phyloP scores from a whole-genome alignment of 306 rosid species.

The Rosa persica region DNA sequence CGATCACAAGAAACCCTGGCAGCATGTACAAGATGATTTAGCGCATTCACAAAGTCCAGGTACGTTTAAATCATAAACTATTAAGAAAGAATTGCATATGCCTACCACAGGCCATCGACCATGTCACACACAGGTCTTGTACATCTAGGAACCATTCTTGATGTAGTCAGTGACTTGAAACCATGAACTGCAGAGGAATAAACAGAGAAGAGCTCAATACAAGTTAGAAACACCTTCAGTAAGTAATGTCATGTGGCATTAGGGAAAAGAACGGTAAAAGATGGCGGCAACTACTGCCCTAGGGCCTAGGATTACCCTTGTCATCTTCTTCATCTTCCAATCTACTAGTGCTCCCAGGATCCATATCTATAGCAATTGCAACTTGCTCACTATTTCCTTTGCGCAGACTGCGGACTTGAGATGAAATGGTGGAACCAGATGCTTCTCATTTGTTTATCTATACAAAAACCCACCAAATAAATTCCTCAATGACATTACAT shows the following conservation, averaged over 20 bases:
- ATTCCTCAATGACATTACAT: conserved; percentile 7
- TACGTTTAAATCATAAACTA: conserved; percentile 13
- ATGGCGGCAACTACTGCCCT: conserved; percentile 4
- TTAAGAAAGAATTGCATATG: conserved; percentile 58
- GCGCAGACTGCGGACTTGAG: conserved; percentile 98
- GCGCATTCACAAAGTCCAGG: conserved; percentile 13
- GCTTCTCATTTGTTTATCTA: conserved; percentile 68
- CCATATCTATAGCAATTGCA: conserved; percentile 88
- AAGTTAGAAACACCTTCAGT: conserved; percentile 1
- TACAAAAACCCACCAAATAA: conserved; percentile 22
- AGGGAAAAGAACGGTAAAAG: conserved; percentile 14
- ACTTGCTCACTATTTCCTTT: conserved; percentile 85
- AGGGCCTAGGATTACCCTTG: conserved; percentile 61
- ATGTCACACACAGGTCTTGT: conserved; percentile 83
- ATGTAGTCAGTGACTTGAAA: conserved; percentile 90
- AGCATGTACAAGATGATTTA: conserved; percentile 23
- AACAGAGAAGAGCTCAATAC: conserved; percentile 22
- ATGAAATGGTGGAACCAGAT: conserved; percentile 57
- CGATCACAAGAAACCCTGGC: conserved; percentile 97
- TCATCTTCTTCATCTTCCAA: conserved; percentile 94
- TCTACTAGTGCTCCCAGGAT: conserved; percentile 61
- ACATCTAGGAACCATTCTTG: conserved; percentile 81
- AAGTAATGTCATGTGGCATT: conserved; percentile 4
- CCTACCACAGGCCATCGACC: conserved; percentile 95
- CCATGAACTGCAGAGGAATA: conserved; percentile 67